Base-by-base conservation (phyloP, 768 basidiomycete genomes). In the Amanita rimosa region DNA sequence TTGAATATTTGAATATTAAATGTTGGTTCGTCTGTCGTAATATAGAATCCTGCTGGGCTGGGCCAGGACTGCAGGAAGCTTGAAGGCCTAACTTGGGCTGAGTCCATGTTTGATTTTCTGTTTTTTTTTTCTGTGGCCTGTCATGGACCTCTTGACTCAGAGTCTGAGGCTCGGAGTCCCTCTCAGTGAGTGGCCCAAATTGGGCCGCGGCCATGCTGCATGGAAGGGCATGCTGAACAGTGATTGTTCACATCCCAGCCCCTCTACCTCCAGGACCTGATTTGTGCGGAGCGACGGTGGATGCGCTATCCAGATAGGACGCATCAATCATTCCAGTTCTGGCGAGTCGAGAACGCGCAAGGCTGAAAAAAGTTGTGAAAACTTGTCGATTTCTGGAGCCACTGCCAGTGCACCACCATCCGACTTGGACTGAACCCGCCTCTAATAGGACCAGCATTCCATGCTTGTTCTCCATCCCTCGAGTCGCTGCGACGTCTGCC, bases 401-500 rank as follows among this genome's bases (percentile, higher is more conserved):
- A 41, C 40, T n/a, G n/a, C n/a, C n/a, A n/a, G n/a, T n/a, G n/a
- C n/a, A n/a, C n/a, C n/a, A n/a, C n/a, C n/a, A n/a, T n/a, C n/a
- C n/a, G n/a, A n/a, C n/a, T n/a, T n/a, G n/a, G n/a, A n/a, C n/a
- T n/a, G n/a, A n/a, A n/a, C n/a, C n/a, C n/a, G n/a, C n/a, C n/a
- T n/a, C n/a, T n/a, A n/a, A n/a, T n/a, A n/a, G n/a, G n/a, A 6
- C 44, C 4, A 22, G 4, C 31, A 19, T 43, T 49, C 24, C 36
- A 71, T 71, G 68, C 69, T 88, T 58, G 71, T 83, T 54, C 68
- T 85, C 21, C 82, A 86, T 63, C 72, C 82, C 4, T 72, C 79
- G 31, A 85, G 83, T 57, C 73, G 71, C 52, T 88, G 85, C 67
- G 85, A 88, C 62, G 78, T 88, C 55, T 88, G 85, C 62, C 67